Percentiles rank a stretch among this genome's conserved stretches.
phyloP scores from a whole-genome alignment of 257 asterid species.

The Penstemon newberryi region DNA sequence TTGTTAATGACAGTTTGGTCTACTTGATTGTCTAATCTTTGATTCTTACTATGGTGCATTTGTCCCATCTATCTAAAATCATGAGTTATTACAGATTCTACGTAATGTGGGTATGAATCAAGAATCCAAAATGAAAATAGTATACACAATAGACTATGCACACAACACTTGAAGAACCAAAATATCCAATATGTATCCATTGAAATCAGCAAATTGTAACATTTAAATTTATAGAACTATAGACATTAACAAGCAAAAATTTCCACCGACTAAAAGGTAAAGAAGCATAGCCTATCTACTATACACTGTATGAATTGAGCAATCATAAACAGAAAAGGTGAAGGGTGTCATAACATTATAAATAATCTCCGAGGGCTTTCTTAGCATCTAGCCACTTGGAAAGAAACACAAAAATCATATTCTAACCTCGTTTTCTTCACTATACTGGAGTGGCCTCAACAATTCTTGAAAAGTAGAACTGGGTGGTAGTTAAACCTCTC shows the following conservation, averaged over 20 bases:
- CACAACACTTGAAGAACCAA: conserved; percentile 5
- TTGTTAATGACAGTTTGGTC: conserved; percentile 3
- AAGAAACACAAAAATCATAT: conserved; percentile 26
- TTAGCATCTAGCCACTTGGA: conserved; percentile 24
- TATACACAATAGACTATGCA: conserved; percentile 8
- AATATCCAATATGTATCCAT: conserved; percentile 10
- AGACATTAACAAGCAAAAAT: conserved; percentile 26
- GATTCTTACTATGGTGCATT: conserved; percentile 9
- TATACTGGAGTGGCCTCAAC: conserved; percentile 91
- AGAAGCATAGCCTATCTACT: conserved; percentile 32
- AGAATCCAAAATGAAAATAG: not conserved
- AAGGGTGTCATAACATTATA: not conserved
- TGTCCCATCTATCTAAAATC: conserved; percentile 12
- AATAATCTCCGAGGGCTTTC: conserved; percentile 4
- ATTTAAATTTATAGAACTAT: conserved; percentile 27
- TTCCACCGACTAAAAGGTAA: conserved; percentile 21
- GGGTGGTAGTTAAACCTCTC: conserved; percentile 75
- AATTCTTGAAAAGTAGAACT: conserved; percentile 78
- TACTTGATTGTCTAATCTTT: conserved; percentile 4
- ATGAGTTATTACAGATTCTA: not conserved
- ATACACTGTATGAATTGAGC: conserved; percentile 27
- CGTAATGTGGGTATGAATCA: too few species aligned
- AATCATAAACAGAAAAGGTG: not conserved
- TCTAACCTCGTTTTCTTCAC: conserved; percentile 45
- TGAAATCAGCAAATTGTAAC: conserved; percentile 6